Evolutionary conservation across 1,139 yeast genomes (phyloP).

Genomic region (Debaryomyces robertsiae): DNA sequence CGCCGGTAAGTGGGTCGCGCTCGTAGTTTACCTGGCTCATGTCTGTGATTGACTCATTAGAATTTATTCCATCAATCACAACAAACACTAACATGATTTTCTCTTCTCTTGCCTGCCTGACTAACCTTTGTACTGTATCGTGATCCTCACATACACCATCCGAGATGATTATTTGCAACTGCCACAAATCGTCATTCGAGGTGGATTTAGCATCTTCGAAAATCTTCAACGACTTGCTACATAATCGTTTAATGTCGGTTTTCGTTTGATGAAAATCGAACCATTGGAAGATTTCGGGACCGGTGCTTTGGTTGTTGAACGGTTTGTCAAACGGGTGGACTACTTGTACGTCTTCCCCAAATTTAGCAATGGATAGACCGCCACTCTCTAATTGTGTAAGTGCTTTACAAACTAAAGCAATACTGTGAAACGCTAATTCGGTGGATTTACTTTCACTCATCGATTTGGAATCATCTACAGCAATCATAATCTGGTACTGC

Average conservation of each 20-base stretch:
- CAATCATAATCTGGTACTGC: conserved; percentile 95
- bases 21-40: conserved; percentile 89
- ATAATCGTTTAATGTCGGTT: conserved; percentile 79
- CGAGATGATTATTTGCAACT: conserved; percentile 85
- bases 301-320: conserved; percentile 74
- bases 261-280: conserved; percentile 88
- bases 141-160: conserved; percentile 98
- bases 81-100: conserved; percentile 95
- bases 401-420: conserved; percentile 92
- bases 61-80: conserved; percentile 84
- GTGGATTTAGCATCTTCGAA: conserved; percentile 70
- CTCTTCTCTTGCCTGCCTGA: conserved; percentile 89
- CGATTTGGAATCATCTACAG: conserved; percentile 95
- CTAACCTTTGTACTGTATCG: conserved; percentile 75
- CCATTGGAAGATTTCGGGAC: conserved; percentile 82
- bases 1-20: conserved; percentile 68
- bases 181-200: conserved; percentile 78
- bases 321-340: conserved; percentile 91
- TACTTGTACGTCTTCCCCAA: conserved; percentile 82
- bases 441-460: conserved; percentile 94
- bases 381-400: conserved; percentile 94
- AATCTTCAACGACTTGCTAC: conserved; percentile 68
- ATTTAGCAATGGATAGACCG: conserved; percentile 84
- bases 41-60: conserved; percentile 85
- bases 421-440: conserved; percentile 89